A percentile compares a stretch with the other conserved stretches of the same genome.
Evolutionary conservation across 2,329 filamentous ascomycete species (phyloP).

Genomic region (Fusarium ramigenum): DNA sequence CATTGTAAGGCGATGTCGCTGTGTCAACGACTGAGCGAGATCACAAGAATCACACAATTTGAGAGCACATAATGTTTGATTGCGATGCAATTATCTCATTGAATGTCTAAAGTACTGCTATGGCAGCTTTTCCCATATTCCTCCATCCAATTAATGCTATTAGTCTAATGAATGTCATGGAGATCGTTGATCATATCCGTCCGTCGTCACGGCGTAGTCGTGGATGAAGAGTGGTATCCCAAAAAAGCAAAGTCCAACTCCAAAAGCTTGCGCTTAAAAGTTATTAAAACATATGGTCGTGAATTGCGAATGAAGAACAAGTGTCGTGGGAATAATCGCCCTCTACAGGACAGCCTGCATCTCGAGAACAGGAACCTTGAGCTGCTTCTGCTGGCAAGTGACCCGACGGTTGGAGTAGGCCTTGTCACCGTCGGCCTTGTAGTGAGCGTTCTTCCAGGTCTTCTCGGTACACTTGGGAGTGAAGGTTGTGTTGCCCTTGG

Average conservation of each 20-base stretch:
- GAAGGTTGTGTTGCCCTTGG: slow-evolving; percentile 42
- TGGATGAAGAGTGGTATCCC: slow-evolving; percentile 26
- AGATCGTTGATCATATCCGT: slow-evolving; percentile 38
- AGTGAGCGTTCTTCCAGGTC: slow-evolving; percentile 45
- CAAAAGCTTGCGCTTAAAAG: slow-evolving; percentile 27
- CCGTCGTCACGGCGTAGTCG: slow-evolving; percentile 39
- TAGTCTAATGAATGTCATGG: slow-evolving; percentile 39
- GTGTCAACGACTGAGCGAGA: background rate
- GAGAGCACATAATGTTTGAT: background rate
- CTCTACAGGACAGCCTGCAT: slow-evolving; percentile 44
- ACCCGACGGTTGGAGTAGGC: slow-evolving; percentile 43
- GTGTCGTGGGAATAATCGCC: background rate
- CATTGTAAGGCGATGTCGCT: no score
- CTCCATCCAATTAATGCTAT: slow-evolving; percentile 11
- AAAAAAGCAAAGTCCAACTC: slow-evolving; percentile 24
- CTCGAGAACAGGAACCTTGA: slow-evolving; percentile 41
- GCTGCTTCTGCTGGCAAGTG: slow-evolving; percentile 41
- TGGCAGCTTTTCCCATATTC: slow-evolving; percentile 10
- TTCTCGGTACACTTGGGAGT: slow-evolving; percentile 43
- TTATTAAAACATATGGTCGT: slow-evolving; percentile 21
- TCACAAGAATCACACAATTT: background rate
- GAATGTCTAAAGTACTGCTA: slow-evolving; percentile 10
- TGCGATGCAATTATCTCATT: slow-evolving; percentile 9
- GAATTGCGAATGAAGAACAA: background rate
- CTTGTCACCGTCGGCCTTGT: slow-evolving; percentile 43